Evolutionary conservation across 805 yeast genomes (phyloP).

Genomic region (Candida nemodendra): DNA sequence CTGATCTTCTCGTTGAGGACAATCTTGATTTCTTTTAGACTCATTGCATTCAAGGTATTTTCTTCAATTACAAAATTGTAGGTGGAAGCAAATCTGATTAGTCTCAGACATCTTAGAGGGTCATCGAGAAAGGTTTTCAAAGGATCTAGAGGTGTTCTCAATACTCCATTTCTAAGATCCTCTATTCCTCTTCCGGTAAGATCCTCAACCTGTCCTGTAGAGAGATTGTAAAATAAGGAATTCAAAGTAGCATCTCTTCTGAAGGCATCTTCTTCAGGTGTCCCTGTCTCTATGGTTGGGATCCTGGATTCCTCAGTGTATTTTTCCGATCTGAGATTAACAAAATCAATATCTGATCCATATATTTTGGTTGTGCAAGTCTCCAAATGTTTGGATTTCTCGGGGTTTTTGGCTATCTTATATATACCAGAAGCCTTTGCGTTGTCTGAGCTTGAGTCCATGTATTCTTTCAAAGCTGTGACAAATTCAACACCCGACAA

Average conservation of each 20-base stretch:
- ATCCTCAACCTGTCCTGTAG: conserved; percentile 72
- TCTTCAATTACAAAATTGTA: conserved; percentile 66
- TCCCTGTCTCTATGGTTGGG: conserved; percentile 81
- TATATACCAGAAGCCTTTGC: conserved; percentile 48
- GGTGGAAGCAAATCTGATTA: conserved; percentile 82
- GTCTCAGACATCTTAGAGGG: conserved; percentile 83
- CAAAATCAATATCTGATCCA: conserved; percentile 89
- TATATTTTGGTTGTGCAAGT: conserved; percentile 90
- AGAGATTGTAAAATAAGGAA: conserved; percentile 84
- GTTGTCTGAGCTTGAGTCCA: conserved; percentile 30
- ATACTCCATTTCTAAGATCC: conserved; percentile 67
- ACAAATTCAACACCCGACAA: conserved; percentile 89
- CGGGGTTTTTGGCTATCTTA: conserved; percentile 89
- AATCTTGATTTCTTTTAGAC: conserved; percentile 48
- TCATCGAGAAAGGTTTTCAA: conserved; percentile 86
- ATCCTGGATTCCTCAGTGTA: conserved; percentile 82
- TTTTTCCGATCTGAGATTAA: conserved; percentile 83
- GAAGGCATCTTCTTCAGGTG: conserved; percentile 87
- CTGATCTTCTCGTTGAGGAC: conserved; percentile 75
- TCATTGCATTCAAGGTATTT: conserved; percentile 65
- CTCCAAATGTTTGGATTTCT: conserved; percentile 92
- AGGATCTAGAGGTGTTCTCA: conserved; percentile 89
- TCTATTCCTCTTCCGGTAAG: conserved; percentile 71
- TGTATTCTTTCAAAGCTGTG: conserved; percentile 53
- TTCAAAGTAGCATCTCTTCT: conserved; percentile 95